Evolutionary conservation across 495 filamentous ascomycete genomes (phyloP), one percentile per base, ranked within the genome.

Genomic region (Penicillium pancosmium): DNA sequence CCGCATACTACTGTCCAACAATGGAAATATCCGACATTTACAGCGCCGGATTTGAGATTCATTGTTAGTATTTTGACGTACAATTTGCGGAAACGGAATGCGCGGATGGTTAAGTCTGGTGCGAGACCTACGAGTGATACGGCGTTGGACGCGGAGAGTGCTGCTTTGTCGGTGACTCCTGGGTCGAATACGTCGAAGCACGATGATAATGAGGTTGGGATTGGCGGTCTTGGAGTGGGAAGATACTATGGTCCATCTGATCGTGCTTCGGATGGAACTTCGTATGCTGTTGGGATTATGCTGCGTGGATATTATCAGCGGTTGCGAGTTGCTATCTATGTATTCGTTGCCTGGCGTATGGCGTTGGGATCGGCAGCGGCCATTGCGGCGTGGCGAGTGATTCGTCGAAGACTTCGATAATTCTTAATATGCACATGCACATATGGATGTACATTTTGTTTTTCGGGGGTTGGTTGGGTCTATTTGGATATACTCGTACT

Each of bases 1-100:
- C 83, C 84, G 12, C 77, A 87, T 57, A 84, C 81, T 31, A 81
- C 86, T 1, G 74, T 88, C 5, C 72, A 81, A 43, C 56, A 88
- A 27, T 92, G 88, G 88, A 78, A 79, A 18, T 91, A 88, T 65
- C 90, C 90, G 0, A 91, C 87, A 9, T 92, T 92, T 67, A 88
- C 88, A 3, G 75, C 85, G 5, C 78, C 76, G 38, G 89, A 91
- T 69, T 71, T 91, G 8, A 75, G 81, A 4, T 68, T 86, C 41
- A 73, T 86, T 36, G 76, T 90, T 33, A 85, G 81, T 72, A 51
- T 87, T 12, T 61, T 91, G 54, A 89, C 88, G 1, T 84, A 82
- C 62, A 66, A 68, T 18, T 80, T 91, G 57, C 83, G 86, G 25
- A 80, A 79, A 54, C 77, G 76, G 56, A 89, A 89, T 63, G 52